phyloP scores from a whole-genome alignment of 2,329 filamentous ascomycete genomes.

The Paracoccidioides brasiliensis region DNA sequence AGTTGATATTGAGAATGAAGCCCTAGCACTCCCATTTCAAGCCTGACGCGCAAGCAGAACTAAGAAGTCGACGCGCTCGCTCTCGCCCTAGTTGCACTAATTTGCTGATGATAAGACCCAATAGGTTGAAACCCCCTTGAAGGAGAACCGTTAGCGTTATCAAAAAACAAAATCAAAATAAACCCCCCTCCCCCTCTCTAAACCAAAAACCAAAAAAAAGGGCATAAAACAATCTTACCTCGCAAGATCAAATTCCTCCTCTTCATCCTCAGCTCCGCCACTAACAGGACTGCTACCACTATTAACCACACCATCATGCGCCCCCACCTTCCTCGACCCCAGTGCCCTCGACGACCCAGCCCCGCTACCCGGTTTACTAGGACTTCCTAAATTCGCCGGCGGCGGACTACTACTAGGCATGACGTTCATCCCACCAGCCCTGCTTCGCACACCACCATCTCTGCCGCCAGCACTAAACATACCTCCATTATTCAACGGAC shows the following conservation, averaged over 20 bases:
- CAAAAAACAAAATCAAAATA: not conserved
- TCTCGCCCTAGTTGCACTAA: slow-evolving; percentile 16
- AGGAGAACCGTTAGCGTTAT: not conserved
- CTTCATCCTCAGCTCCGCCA: slow-evolving; percentile 24
- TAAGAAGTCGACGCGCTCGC: slow-evolving; percentile 11
- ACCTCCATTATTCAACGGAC: slow-evolving; percentile 26
- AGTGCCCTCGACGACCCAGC: not conserved
- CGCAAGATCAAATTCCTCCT: slow-evolving; percentile 35
- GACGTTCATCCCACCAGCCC: slow-evolving; percentile 5
- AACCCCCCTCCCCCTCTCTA: not conserved
- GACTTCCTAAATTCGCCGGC: slow-evolving; percentile 33
- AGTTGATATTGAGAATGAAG: too few species aligned
- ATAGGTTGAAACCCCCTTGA: slow-evolving; percentile 37
- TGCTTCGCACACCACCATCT: slow-evolving; percentile 8
- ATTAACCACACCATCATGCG: slow-evolving; percentile 9
- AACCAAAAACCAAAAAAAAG: not conserved
- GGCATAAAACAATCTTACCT: slow-evolving; percentile 21
- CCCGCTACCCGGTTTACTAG: slow-evolving; percentile 28
- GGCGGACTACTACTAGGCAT: slow-evolving; percentile 37
- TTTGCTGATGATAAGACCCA: slow-evolving; percentile 32
- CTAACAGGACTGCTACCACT: slow-evolving; percentile 6
- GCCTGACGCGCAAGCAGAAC: not conserved
- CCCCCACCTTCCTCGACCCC: slow-evolving; percentile 10
- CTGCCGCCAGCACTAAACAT: slow-evolving; percentile 14
- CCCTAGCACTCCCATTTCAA: too few species aligned